These are phyloP conservation scores for Trichosanthes truncata DNA, from an alignment of 306 rosid species.

Conservation along the genomic window DNA sequence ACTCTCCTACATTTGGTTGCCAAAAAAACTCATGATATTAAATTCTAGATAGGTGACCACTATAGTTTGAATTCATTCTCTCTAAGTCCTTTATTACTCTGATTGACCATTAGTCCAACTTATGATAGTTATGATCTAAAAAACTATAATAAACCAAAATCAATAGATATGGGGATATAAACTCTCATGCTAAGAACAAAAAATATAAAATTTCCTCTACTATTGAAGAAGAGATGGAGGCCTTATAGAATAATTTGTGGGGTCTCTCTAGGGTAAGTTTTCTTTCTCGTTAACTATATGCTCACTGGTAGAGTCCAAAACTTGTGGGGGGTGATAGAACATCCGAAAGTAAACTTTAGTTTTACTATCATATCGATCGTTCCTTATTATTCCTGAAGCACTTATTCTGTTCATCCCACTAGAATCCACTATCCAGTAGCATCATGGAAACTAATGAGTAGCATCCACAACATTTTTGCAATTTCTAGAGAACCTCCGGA, in stretches of 20 bases:
- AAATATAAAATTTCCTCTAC: slow-evolving; percentile 2
- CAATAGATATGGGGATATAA: not conserved
- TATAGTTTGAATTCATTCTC: too few species aligned
- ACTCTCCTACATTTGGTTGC: too few species aligned
- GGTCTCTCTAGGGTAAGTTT: slow-evolving; percentile 21
- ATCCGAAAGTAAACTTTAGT: slow-evolving; percentile 28
- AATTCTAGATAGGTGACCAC: too few species aligned
- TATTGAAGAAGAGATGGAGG: slow-evolving; percentile 11
- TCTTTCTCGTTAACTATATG: slow-evolving; percentile 24
- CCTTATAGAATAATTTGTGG: slow-evolving; percentile 16
- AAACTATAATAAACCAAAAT: not conserved
- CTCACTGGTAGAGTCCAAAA: slow-evolving; percentile 25
- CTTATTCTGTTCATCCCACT: slow-evolving; percentile 31
- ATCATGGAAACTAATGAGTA: not conserved
- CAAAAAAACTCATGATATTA: too few species aligned
- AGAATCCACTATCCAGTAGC: not conserved
- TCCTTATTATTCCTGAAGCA: slow-evolving; percentile 16
- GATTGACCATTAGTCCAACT: too few species aligned
- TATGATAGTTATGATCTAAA: not conserved
- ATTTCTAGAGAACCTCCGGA: not conserved
- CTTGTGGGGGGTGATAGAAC: slow-evolving; percentile 20
- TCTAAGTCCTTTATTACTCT: too few species aligned
- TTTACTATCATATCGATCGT: slow-evolving; percentile 27
- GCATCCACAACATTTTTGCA: not conserved
- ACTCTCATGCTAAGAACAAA: not conserved